Evolutionary conservation across 2,329 filamentous ascomycete genomes (phyloP).

Genomic region (Paracoccidioides brasiliensis): DNA sequence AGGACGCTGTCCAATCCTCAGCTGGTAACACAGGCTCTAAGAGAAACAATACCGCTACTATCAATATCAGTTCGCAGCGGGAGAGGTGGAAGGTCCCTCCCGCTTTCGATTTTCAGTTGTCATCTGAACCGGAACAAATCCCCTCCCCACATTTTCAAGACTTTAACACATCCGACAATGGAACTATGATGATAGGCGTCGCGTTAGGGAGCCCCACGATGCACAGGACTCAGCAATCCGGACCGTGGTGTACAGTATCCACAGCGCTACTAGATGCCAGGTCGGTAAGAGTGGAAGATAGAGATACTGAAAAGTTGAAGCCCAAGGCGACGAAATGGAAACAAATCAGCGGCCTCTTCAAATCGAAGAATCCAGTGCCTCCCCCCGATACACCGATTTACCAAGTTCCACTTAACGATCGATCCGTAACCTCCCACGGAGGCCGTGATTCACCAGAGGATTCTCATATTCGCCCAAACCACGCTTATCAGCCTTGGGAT

Average conservation of each 20-base stretch:
- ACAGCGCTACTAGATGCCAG: background rate
- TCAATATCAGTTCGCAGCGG: background rate
- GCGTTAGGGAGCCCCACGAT: conserved; percentile 55
- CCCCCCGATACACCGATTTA: conserved; percentile 11
- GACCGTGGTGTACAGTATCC: background rate
- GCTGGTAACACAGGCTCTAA: conserved; percentile 1
- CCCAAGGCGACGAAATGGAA: conserved; percentile 34
- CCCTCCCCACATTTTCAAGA: conserved; percentile 7
- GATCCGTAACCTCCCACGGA: conserved; percentile 5
- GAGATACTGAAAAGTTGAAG: background rate
- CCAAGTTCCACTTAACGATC: conserved; percentile 16
- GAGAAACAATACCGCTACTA: conserved; percentile 1
- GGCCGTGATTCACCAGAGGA: background rate
- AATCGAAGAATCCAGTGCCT: conserved; percentile 17
- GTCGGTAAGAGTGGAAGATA: conserved; percentile 19
- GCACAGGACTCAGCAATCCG: background rate
- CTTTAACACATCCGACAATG: conserved; percentile 22
- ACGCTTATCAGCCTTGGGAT: background rate
- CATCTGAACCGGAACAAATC: background rate
- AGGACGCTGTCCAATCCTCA: conserved; percentile 9
- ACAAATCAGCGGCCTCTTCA: conserved; percentile 34
- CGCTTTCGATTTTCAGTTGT: conserved; percentile 3
- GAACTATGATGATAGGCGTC: conserved; percentile 58
- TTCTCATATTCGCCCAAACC: background rate
- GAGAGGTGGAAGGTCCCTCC: background rate